Conservation (phyloP, 2,329 filamentous ascomycete species). For the Apiospora hydei region DNA sequence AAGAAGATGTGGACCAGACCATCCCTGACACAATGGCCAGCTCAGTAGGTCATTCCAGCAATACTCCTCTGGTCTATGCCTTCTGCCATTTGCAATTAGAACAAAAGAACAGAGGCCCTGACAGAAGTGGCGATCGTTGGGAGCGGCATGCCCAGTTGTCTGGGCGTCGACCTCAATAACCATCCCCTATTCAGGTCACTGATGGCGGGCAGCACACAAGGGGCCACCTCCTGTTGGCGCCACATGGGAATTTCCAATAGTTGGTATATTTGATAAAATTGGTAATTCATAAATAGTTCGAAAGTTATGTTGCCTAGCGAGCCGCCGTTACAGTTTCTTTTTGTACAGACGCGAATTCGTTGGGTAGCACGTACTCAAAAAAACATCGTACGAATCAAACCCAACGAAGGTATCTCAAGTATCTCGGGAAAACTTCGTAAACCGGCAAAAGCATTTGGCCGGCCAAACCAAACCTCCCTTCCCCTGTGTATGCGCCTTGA, state of each 20-base stretch:
- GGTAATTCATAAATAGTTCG: background rate
- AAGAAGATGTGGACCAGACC: too few species aligned
- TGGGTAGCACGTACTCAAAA: background rate
- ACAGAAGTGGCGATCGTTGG: background rate
- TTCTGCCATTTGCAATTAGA: background rate
- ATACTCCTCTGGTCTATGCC: background rate
- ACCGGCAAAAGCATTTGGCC: background rate
- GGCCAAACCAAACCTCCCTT: background rate
- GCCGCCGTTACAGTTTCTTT: background rate
- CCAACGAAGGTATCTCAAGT: constrained; percentile 8
- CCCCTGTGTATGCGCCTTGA: constrained; percentile 1
- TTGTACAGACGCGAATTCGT: background rate
- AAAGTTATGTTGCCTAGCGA: constrained; percentile 10
- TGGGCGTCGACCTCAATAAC: background rate
- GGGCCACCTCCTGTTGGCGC: background rate
- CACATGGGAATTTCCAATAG: background rate
- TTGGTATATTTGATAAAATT: background rate
- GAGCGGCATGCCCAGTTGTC: background rate
- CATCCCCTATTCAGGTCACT: background rate
- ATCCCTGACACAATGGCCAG: background rate
- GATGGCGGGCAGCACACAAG: background rate
- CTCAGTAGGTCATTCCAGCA: background rate
- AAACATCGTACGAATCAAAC: constrained; percentile 1
- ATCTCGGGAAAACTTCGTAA: background rate
- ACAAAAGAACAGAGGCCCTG: background rate